Percentiles rank a stretch among this genome's conserved stretches.
These are phyloP conservation scores for Schoenoplectus tabernaemontani DNA, from an alignment of 202 grass and related monocot species.

Conservation along the genomic window DNA sequence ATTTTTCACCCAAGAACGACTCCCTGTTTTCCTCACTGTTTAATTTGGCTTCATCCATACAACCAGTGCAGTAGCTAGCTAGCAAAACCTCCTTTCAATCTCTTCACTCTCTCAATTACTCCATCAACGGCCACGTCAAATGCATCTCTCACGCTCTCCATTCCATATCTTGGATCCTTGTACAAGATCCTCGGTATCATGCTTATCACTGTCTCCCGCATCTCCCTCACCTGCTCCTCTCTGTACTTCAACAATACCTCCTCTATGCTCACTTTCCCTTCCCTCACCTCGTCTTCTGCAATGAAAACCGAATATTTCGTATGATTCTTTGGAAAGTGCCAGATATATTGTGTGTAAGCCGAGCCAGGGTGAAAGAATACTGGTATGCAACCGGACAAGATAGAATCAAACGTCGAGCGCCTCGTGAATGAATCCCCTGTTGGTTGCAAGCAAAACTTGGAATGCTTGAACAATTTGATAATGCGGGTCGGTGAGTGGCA, in stretches of 20 bases:
- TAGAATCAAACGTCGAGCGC: slow-evolving; percentile 13
- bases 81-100: neutral
- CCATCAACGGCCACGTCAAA: slow-evolving; percentile 12
- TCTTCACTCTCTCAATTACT: slow-evolving; percentile 13
- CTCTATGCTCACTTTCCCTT: slow-evolving; percentile 20
- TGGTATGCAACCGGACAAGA: slow-evolving; percentile 10
- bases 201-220: slow-evolving; percentile 24
- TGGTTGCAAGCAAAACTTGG: slow-evolving; percentile 24
- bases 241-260: slow-evolving; percentile 12
- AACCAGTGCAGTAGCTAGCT: too few species aligned
- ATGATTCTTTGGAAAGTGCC: slow-evolving; percentile 21
- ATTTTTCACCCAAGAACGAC: neutral
- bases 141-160: slow-evolving; percentile 18
- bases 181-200: slow-evolving; percentile 12
- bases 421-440: slow-evolving; percentile 16
- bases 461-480: slow-evolving; percentile 22
- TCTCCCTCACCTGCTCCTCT: neutral
- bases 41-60: neutral
- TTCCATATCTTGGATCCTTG: slow-evolving; percentile 1
- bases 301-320: slow-evolving; percentile 22
- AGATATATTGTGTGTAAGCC: slow-evolving; percentile 21
- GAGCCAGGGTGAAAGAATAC: slow-evolving; percentile 20
- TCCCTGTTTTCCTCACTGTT: neutral
- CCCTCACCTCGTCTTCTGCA: slow-evolving; percentile 14
- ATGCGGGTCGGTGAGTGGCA: slow-evolving; percentile 10